Percentiles rank a stretch among this genome's conserved stretches.
Evolutionary conservation across 208 protist species (phyloP).

Genomic region (Acanthamoeba castellanii): DNA sequence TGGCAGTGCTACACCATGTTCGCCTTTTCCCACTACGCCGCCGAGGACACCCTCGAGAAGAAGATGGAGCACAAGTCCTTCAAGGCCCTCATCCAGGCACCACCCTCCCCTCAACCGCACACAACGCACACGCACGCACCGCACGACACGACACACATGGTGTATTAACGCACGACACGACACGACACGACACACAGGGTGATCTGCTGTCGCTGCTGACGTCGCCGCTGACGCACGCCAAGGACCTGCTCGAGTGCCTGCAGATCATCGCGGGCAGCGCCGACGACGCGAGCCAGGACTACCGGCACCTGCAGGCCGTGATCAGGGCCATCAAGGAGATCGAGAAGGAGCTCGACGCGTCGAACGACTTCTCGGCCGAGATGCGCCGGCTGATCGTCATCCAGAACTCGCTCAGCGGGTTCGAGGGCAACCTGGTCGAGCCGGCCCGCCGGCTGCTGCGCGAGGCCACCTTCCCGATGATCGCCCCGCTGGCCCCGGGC

Average conservation of each 20-base stretch:
- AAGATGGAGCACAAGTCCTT: conserved; percentile 54
- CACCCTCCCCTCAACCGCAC: no score
- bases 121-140: no score
- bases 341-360: conserved; percentile 46
- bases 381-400: conserved; percentile 37
- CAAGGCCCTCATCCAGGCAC: conserved; percentile 35
- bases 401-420: conserved; percentile 4
- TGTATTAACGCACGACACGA: no score
- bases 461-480: conserved; percentile 40
- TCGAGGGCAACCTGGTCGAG: conserved; percentile 38
- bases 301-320: neutral
- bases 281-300: neutral
- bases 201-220: conserved; percentile 16
- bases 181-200: neutral
- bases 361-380: conserved; percentile 25
- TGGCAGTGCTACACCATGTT: conserved; percentile 55
- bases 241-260: conserved; percentile 35
- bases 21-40: conserved; percentile 41
- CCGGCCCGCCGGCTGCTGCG: conserved; percentile 24
- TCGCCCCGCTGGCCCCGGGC: neutral
- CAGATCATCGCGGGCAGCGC: conserved; percentile 1
- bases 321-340: conserved; percentile 43
- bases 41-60: conserved; percentile 37
- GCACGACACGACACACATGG: neutral
- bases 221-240: neutral